Evolutionary conservation across 345 rosid species (phyloP), one percentile per base, ranked within the genome.

Genomic region (Linum lewisii): DNA sequence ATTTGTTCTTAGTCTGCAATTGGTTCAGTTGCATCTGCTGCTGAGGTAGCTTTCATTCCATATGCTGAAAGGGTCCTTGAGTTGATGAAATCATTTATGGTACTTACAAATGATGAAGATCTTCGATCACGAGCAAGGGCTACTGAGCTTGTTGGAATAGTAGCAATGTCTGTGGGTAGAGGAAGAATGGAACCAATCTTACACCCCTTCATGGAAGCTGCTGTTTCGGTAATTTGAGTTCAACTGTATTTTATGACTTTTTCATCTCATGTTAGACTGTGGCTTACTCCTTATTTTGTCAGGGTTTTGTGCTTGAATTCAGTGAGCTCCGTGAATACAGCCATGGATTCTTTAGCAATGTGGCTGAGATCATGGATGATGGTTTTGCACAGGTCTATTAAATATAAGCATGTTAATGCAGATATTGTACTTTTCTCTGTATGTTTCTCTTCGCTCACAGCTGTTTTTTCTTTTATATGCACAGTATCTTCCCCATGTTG

Each of bases 131-230:
- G 99, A 63, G 96, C 99, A 19, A 85, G 99, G 75, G 84, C 99
- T 29, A 94, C 99, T 23, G 99, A 94, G 80, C 96, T 94, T 77
- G 97, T 94, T 58, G 97, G 99, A 69, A 90, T 94, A 70, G 93
- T 90, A 47, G 95, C 97, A n/a, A 90, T 90, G 99, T 81, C 95
- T 72, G 88, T 83, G 74, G 96, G 97, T 57, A 90, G 83, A 75
- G 25, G 56, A 49, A 79, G 93, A 69, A 90, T 87, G 88, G 96
- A 90, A 67, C 76, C 95, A 50, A 79, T 90, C 72, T 66, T 94
- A 69, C 78, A 87, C 50, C 84, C 97, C 58, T 94, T 82, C 71
- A 78, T 94, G 75, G 97, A 94, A 79, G 97, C 97, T 22, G 96
- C 97, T 50, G 87, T 94, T 60, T 80, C 87, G 60, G 99, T 94